Conservation (phyloP, 805 yeast genomes). For the Lipomyces yamanashiensis region DNA sequence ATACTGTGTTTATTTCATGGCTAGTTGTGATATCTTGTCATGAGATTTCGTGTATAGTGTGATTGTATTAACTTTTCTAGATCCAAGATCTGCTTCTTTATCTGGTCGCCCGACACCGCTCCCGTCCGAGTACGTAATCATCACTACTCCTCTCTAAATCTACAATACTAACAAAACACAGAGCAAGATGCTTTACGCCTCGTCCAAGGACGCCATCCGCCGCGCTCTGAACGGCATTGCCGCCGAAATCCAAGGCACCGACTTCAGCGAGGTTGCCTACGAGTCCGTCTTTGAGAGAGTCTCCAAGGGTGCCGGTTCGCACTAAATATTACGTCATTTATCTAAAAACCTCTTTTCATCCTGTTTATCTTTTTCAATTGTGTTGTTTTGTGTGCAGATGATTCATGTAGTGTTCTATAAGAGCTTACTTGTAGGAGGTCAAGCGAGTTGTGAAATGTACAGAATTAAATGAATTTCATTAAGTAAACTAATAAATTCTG, state of each 20-base stretch:
- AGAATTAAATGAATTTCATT: neutral
- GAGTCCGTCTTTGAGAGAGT: constrained; percentile 91
- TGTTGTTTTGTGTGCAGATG: no score
- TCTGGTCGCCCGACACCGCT: constrained; percentile 99
- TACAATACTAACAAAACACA: constrained; percentile 3
- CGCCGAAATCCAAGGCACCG: constrained; percentile 96
- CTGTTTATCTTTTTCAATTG: neutral
- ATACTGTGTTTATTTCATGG: neutral
- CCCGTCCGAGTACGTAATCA: constrained; percentile 61
- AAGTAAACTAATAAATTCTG: no score
- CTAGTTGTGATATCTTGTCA: constrained; percentile 1
- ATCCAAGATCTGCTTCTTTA: constrained; percentile 69
- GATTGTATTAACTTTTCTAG: constrained; percentile 39
- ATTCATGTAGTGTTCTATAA: no score
- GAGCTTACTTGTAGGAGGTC: no score
- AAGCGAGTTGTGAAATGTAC: neutral
- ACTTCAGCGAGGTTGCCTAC: constrained; percentile 93
- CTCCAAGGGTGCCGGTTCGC: constrained; percentile 76
- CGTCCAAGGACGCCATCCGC: constrained; percentile 97
- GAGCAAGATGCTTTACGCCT: constrained; percentile 95
- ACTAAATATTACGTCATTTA: constrained; percentile 42
- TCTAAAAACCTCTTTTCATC: neutral
- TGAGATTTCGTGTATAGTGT: no score
- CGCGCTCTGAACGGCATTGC: constrained; percentile 95
- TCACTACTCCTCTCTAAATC: no score